Percentiles rank a stretch among this genome's conserved stretches.
These are phyloP conservation scores for Fusarium sp. DNA, from an alignment of 2,329 filamentous ascomycete genomes.

Conservation along the genomic window DNA sequence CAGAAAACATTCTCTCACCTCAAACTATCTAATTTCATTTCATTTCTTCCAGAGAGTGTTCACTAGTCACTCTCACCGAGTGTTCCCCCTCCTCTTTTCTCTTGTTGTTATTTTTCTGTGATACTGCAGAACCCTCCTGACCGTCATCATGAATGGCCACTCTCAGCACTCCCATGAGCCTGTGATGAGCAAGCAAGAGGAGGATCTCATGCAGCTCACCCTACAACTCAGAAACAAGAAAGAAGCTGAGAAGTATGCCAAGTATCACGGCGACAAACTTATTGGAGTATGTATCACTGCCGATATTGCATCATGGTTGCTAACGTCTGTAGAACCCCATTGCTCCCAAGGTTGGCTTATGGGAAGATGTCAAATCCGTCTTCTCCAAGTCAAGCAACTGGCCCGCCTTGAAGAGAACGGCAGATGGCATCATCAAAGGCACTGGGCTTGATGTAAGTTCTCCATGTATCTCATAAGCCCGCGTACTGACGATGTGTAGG, in stretches of 20 bases:
- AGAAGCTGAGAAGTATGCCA: neutral
- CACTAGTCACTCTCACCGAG: neutral
- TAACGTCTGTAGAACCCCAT: neutral
- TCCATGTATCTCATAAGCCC: fast-evolving
- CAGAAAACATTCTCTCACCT: too few relatives aligned
- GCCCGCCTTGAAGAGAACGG: neutral
- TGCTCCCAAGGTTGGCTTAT: neutral
- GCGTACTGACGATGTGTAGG: neutral
- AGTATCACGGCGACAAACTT: constrained; percentile 13
- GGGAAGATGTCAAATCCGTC: neutral
- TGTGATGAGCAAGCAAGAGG: neutral
- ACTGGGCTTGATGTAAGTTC: neutral
- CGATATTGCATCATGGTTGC: neutral
- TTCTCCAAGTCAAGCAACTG: neutral
- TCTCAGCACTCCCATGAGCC: neutral
- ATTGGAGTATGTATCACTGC: neutral
- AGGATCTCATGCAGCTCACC: constrained; percentile 3
- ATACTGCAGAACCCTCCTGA: neutral
- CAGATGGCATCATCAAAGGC: neutral
- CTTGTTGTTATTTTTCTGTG: neutral
- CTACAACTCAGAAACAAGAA: constrained; percentile 9
- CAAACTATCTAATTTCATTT: neutral
- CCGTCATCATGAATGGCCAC: neutral
- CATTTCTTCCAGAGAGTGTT: too few relatives aligned
- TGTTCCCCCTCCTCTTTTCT: too few relatives aligned